phyloP scores from a whole-genome alignment of 495 filamentous ascomycete genomes.

The Xylaria sp. region DNA sequence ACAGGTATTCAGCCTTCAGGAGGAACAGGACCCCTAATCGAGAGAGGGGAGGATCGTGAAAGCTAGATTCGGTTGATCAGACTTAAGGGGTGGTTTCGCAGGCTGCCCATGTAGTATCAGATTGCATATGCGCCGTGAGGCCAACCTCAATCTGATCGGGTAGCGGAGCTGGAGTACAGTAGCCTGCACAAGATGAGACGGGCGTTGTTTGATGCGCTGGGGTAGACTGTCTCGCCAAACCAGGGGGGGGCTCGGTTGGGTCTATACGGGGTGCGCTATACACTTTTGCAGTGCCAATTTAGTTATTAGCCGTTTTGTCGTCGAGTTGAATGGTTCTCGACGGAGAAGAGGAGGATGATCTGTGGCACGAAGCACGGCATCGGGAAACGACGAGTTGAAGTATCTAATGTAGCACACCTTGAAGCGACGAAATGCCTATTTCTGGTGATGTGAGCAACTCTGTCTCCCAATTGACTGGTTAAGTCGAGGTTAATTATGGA shows the following conservation, averaged over 20 bases:
- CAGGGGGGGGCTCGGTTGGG: slow-evolving; percentile 27
- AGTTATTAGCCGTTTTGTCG: not conserved
- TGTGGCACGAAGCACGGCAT: slow-evolving; percentile 16
- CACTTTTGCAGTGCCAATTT: not conserved
- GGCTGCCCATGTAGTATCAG: slow-evolving; percentile 49
- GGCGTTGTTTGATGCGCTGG: slow-evolving; percentile 51
- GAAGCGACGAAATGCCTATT: slow-evolving; percentile 14
- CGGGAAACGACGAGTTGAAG: slow-evolving; percentile 18
- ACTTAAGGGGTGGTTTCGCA: slow-evolving; percentile 48
- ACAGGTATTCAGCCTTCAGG: not conserved
- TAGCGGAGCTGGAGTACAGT: slow-evolving; percentile 26
- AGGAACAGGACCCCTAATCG: slow-evolving; percentile 10
- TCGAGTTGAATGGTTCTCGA: slow-evolving; percentile 15
- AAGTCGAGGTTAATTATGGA: slow-evolving; percentile 36
- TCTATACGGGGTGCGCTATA: slow-evolving; percentile 2
- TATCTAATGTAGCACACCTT: slow-evolving; percentile 18
- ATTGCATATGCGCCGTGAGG: slow-evolving; percentile 31
- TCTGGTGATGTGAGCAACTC: slow-evolving; percentile 25
- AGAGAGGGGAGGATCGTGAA: slow-evolving; percentile 2
- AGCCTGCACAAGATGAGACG: slow-evolving; percentile 48
- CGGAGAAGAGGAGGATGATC: slow-evolving; percentile 3
- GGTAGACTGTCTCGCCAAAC: slow-evolving; percentile 53
- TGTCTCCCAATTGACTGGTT: slow-evolving; percentile 37
- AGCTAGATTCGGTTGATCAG: slow-evolving; percentile 35
- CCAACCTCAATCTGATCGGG: slow-evolving; percentile 42